Evolutionary conservation across 2,329 filamentous ascomycete species (phyloP).

Genomic region (Microdochium bolleyi): DNA sequence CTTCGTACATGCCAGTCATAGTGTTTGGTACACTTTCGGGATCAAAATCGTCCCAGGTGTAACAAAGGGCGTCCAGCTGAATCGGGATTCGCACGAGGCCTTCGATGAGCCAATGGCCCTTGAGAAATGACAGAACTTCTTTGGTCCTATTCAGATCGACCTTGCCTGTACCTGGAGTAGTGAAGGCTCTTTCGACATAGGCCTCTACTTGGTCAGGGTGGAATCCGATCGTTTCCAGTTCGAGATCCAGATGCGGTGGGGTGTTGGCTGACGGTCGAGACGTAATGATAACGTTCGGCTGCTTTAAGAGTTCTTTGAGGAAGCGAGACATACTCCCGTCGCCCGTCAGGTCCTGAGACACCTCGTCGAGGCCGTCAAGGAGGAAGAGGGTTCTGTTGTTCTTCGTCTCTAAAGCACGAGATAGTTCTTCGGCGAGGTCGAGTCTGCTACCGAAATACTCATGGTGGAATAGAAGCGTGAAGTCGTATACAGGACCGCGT

Average conservation of each 20-base stretch:
- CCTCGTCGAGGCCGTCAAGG: conserved; percentile 35
- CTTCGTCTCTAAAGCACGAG: background rate
- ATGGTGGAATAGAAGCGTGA: conserved; percentile 14
- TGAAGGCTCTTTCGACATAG: conserved; percentile 17
- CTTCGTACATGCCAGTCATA: conserved; percentile 26
- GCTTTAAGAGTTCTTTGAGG: conserved; percentile 20
- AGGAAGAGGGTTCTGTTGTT: conserved; percentile 23
- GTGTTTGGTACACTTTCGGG: conserved; percentile 14
- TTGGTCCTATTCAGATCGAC: conserved; percentile 2
- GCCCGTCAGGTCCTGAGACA: conserved; percentile 13
- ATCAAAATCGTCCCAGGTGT: conserved; percentile 19
- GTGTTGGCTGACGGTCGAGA: conserved; percentile 21
- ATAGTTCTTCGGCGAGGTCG: conserved; percentile 10
- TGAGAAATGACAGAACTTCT: conserved; percentile 22
- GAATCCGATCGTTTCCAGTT: conserved; percentile 32
- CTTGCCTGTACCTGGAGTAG: conserved; percentile 1
- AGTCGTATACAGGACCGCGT: conserved; percentile 8
- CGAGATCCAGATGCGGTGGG: conserved; percentile 16
- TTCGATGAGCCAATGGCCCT: conserved; percentile 20
- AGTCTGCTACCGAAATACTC: conserved; percentile 17
- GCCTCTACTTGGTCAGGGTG: conserved; percentile 22
- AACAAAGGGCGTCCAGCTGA: conserved; percentile 34
- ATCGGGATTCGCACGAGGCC: conserved; percentile 32
- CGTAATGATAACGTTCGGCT: conserved; percentile 28
- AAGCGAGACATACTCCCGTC: conserved; percentile 10